Evolutionary conservation across 2,329 filamentous ascomycete genomes (phyloP).

Genomic region (Botrytis aclada): DNA sequence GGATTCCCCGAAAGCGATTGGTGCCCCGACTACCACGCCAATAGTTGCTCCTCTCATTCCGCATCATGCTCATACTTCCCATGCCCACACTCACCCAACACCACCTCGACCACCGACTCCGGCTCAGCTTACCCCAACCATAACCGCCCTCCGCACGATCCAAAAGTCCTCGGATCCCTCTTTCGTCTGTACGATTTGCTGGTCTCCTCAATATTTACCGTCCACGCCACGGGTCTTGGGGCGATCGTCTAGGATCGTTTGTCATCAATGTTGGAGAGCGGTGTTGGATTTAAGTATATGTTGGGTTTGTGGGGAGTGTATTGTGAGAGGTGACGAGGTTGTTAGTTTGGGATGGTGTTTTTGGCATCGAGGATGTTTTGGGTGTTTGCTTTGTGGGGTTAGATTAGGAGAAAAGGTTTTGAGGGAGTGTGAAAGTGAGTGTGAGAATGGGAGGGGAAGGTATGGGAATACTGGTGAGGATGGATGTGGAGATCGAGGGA

Average conservation of each 20-base stretch:
- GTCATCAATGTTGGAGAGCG: slow-evolving; percentile 46
- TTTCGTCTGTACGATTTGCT: slow-evolving; percentile 58
- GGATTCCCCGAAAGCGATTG: neutral
- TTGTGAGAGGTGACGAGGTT: slow-evolving; percentile 52
- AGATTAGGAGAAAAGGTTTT: slow-evolving; percentile 32
- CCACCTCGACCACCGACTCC: neutral
- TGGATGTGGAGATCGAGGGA: slow-evolving; percentile 14
- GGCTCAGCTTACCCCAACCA: neutral
- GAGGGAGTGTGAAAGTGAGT: neutral
- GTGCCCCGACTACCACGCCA: neutral
- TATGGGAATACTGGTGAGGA: neutral
- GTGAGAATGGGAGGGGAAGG: neutral
- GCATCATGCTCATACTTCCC: neutral
- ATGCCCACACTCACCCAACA: neutral
- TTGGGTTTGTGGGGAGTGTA: slow-evolving; percentile 55
- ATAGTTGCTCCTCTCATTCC: neutral
- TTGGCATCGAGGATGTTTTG: slow-evolving; percentile 56
- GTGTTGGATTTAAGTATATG: slow-evolving; percentile 54
- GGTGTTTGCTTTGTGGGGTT: slow-evolving; percentile 52
- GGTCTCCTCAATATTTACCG: slow-evolving; percentile 42
- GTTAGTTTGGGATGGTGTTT: slow-evolving; percentile 61
- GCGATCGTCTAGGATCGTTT: slow-evolving; percentile 48
- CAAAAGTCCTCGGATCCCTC: slow-evolving; percentile 24
- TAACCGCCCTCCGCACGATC: neutral
- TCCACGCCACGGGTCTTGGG: slow-evolving; percentile 43